phyloP scores from a whole-genome alignment of 306 rosid species.

The Acacia crassicarpa region DNA sequence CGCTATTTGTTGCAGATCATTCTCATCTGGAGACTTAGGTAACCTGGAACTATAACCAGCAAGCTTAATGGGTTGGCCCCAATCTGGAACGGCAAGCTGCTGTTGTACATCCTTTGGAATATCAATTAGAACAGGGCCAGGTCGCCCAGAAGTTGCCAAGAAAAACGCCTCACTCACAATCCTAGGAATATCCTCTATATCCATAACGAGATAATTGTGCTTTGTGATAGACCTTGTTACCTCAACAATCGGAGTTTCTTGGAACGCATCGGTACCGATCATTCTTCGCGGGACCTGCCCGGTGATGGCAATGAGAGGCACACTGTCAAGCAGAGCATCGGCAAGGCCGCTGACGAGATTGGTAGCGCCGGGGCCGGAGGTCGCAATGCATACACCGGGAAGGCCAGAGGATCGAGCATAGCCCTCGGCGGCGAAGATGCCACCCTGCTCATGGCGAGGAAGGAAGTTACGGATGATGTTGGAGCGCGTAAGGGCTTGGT shows the following conservation, averaged over 20 bases:
- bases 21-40: conserved; percentile 49
- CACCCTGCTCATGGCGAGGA: conserved; percentile 94
- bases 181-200: conserved; percentile 83
- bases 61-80: conserved; percentile 51
- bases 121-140: conserved; percentile 84
- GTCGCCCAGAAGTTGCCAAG: conserved; percentile 75
- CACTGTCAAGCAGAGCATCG: conserved; percentile 71
- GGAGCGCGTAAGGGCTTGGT: conserved; percentile 92
- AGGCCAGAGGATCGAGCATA: conserved; percentile 78
- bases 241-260: conserved; percentile 89
- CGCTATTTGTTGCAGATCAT: conserved; percentile 57
- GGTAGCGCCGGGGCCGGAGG: conserved; percentile 95
- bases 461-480: conserved; percentile 61
- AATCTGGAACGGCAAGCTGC: conserved; percentile 75
- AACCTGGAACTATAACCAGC: conserved; percentile 67
- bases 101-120: conserved; percentile 89
- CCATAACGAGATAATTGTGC: conserved; percentile 88
- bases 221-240: conserved; percentile 88
- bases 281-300: conserved; percentile 87
- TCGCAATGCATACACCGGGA: conserved; percentile 87
- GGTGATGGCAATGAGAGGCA: conserved; percentile 78
- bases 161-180: conserved; percentile 73
- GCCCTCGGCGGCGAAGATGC: conserved; percentile 87
- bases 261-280: conserved; percentile 96
- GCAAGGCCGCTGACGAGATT: conserved; percentile 89